These are phyloP conservation scores for Aspergillus jensenii DNA, from an alignment of 2,329 filamentous ascomycete genomes.

Conservation along the genomic window DNA sequence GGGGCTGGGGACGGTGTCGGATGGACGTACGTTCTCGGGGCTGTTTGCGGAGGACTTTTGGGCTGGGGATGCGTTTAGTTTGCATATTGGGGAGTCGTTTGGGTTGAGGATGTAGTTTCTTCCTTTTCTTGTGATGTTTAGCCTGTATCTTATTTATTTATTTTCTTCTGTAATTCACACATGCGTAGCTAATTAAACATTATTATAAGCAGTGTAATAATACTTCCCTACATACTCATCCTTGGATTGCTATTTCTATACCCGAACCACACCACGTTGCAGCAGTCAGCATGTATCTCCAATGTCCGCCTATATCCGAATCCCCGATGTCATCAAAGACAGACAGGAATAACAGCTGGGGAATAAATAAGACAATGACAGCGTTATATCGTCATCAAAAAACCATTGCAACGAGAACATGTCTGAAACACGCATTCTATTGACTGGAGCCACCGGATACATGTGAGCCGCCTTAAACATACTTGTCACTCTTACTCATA, in stretches of 20 bases:
- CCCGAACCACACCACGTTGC: no score
- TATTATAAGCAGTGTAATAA: no score
- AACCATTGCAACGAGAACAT: no score
- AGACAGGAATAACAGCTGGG: no score
- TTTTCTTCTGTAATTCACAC: not conserved
- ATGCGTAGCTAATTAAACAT: no score
- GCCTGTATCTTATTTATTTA: not conserved
- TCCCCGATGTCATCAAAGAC: no score
- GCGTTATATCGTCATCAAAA: no score
- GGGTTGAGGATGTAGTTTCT: slow-evolving; percentile 1
- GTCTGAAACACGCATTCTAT: not conserved
- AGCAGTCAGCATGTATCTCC: no score
- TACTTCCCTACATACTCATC: no score
- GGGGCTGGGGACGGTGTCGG: not conserved
- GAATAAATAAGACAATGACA: not conserved
- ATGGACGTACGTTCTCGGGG: not conserved
- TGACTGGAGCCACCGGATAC: slow-evolving; percentile 4
- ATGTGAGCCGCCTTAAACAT: not conserved
- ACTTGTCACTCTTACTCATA: not conserved
- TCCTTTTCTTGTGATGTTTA: not conserved
- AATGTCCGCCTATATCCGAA: no score
- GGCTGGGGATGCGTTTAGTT: slow-evolving; percentile 5
- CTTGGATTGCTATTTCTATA: no score
- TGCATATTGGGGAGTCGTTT: slow-evolving; percentile 5
- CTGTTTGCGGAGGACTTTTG: slow-evolving; percentile 9